Base-by-base conservation (phyloP, 345 rosid species). In the Dipteronia sinensis region DNA sequence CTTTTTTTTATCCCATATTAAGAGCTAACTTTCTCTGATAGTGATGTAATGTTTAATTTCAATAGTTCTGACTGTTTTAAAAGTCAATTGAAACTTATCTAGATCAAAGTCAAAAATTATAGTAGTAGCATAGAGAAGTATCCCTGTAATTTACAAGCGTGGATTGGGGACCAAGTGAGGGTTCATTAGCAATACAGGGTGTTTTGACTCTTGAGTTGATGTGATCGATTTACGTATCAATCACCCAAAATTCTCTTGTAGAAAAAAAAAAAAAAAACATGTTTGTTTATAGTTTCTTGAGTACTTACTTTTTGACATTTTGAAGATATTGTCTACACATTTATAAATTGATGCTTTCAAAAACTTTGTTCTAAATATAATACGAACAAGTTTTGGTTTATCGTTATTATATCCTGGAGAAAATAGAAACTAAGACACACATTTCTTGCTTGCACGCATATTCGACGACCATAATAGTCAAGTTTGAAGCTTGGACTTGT, bases 401-500 rank as follows among this genome's bases (percentile, higher is more conserved):
- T 51, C 20, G 6, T 4, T 5, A 44, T 0, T 0, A 22, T 68
- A 44, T 68, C 31, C 42, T 16, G 10, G 6, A 40, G 15, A 47
- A 47, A 47, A 47, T 10, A 2, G 55, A 16, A 42, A 20, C 10
- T 6, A 20, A 15, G 6, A 4, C 10, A 31, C n/a, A 5, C 34
- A 13, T 11, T 1, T 56, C n/a, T 72, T 56, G 16, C 75, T 72
- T 56, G 75, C 74, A 56, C 75, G 51, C 29, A 56, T 34, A 3
- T 20, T 13, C 66, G 13, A 38, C 65, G 65, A 15, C 40, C 65
- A 56, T 67, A 29, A 27, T 69, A 11, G 42, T 69, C 59, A 69
- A 34, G 38, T 49, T 49, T 49, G 22, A 2, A 7, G 10, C 17
- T 69, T 15, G 4, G 16, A 12, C 6, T 46, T 13, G 9, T 22